Evolutionary conservation across 805 yeast genomes (phyloP).

Genomic region (Candida xiaguanensis): DNA sequence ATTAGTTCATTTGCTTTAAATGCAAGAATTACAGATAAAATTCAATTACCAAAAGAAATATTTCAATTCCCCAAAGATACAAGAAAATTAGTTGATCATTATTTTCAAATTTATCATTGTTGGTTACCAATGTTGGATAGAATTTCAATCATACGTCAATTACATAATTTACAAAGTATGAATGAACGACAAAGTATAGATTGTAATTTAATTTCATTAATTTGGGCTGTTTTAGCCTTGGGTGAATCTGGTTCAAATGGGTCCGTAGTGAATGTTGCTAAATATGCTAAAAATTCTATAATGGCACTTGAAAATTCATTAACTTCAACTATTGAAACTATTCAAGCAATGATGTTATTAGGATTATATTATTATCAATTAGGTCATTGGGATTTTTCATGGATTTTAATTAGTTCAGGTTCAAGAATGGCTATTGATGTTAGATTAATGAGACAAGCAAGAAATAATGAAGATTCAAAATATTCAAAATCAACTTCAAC

Average conservation of each 20-base stretch:
- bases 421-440: conserved; percentile 24
- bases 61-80: conserved; percentile 15
- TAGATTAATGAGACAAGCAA: conserved; percentile 14
- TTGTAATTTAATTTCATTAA: conserved; percentile 17
- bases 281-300: conserved; percentile 18
- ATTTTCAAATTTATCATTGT: conserved; percentile 18
- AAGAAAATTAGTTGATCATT: conserved; percentile 13
- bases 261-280: conserved; percentile 1
- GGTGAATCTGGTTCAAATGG: conserved; percentile 12
- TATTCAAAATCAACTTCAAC: conserved; percentile 7
- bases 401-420: conserved; percentile 20
- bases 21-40: conserved; percentile 10
- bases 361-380: conserved; percentile 18
- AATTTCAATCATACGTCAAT: conserved; percentile 15
- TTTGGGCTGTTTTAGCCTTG: conserved; percentile 20
- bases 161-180: conserved; percentile 9
- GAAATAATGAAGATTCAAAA: conserved; percentile 1
- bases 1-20: conserved; percentile 14
- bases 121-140: conserved; percentile 22
- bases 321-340: conserved; percentile 20
- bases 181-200: conserved; percentile 8
- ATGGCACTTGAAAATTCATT: conserved; percentile 19
- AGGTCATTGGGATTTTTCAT: conserved; percentile 23
- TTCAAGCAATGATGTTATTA: conserved; percentile 18
- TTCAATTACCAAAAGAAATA: conserved; percentile 16